Conservation (phyloP, 2,329 filamentous ascomycete species). For the Hypoxylon rubiginosum region DNA sequence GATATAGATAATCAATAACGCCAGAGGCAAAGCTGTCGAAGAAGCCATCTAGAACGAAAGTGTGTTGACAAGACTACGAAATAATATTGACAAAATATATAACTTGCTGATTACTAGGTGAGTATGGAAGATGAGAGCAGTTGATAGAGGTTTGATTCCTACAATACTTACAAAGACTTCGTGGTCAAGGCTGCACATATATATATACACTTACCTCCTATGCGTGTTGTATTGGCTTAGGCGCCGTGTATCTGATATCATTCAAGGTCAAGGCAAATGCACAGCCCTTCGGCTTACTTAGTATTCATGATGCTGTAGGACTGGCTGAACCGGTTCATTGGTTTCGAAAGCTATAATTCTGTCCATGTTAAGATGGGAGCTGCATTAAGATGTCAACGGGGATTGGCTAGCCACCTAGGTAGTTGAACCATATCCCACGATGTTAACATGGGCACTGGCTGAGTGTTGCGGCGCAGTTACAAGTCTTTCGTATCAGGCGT, state of each 20-base stretch:
- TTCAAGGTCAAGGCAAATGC: constrained; percentile 7
- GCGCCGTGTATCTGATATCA: not conserved
- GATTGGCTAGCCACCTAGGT: too few relatives aligned
- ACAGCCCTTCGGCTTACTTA: constrained; percentile 12
- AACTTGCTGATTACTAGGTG: too few relatives aligned
- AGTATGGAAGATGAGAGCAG: constrained; percentile 4
- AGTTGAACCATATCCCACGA: not conserved
- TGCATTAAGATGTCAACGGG: not conserved
- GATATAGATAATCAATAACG: constrained; percentile 54
- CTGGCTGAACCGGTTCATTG: constrained; percentile 2
- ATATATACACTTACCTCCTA: constrained; percentile 17
- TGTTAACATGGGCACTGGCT: constrained; percentile 3
- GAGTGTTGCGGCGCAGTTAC: constrained; percentile 18
- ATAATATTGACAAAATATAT: too few relatives aligned
- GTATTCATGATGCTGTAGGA: constrained; percentile 2
- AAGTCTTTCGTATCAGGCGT: constrained; percentile 31
- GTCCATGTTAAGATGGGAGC: not conserved
- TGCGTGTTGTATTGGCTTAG: too few relatives aligned
- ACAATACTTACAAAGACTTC: not conserved
- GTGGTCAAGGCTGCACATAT: constrained; percentile 24
- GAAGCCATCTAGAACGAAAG: constrained; percentile 27
- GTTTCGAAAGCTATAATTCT: constrained; percentile 3
- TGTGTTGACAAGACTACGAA: not conserved
- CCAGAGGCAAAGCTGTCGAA: constrained; percentile 39
- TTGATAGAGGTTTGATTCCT: not conserved